A percentile compares a stretch with the other conserved stretches of the same genome.
These are phyloP conservation scores for Xeromyces bisporus DNA, from an alignment of 495 filamentous ascomycete species.

Conservation along the genomic window DNA sequence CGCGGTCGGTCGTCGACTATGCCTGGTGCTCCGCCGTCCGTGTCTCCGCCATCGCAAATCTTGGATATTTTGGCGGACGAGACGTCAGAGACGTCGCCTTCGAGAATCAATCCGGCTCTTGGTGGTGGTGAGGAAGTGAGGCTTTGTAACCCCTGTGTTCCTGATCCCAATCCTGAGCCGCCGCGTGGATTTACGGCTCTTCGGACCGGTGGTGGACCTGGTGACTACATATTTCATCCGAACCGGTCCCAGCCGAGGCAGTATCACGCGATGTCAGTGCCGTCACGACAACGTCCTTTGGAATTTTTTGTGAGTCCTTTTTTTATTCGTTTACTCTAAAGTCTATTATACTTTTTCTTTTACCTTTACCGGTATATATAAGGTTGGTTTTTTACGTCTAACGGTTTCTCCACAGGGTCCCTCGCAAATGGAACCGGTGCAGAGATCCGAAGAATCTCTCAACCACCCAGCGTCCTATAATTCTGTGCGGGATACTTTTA, in stretches of 20 bases:
- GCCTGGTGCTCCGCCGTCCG: conserved; percentile 9
- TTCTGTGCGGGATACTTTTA: too few relatives aligned
- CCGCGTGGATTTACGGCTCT: conserved; percentile 16
- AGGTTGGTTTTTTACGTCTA: too few relatives aligned
- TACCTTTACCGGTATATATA: too few relatives aligned
- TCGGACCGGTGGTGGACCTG: conserved; percentile 11
- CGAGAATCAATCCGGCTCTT: conserved; percentile 34
- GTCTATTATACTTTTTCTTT: too few relatives aligned
- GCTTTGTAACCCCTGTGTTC: conserved; percentile 88
- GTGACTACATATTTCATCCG: conserved; percentile 2
- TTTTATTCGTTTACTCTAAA: too few relatives aligned
- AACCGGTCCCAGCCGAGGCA: conserved; percentile 8
- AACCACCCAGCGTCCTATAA: too few relatives aligned
- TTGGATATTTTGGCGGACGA: conserved; percentile 29
- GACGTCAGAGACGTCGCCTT: conserved; percentile 5
- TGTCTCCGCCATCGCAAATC: conserved; percentile 8
- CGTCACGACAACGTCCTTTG: conserved; percentile 1
- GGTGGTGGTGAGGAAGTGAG: conserved; percentile 75
- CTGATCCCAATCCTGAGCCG: conserved; percentile 71
- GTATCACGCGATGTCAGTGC: conserved; percentile 9
- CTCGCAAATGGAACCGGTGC: too few relatives aligned
- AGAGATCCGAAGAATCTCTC: too few relatives aligned
- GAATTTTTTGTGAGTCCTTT: conserved; percentile 3
- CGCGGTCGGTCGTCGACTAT: conserved; percentile 6
- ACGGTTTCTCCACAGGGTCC: too few relatives aligned